phyloP scores from a whole-genome alignment of 441 rosid genomes.

The Euphorbia celastroides region DNA sequence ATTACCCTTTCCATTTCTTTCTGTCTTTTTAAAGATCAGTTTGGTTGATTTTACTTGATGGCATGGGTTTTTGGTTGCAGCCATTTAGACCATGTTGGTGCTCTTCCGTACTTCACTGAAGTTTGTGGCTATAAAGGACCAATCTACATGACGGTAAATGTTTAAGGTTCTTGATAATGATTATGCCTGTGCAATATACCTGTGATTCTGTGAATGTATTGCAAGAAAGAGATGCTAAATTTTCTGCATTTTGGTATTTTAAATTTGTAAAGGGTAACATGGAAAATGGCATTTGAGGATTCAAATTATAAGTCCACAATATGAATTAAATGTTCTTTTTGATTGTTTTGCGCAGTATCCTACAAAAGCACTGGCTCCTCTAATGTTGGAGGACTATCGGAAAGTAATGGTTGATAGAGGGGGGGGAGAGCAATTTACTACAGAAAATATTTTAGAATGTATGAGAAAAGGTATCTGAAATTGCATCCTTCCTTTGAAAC shows the following conservation, averaged over 20 bases:
- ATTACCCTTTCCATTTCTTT: neutral
- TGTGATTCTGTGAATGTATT: too few species aligned
- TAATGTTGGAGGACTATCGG: conserved; percentile 92
- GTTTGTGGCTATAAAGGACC: conserved; percentile 89
- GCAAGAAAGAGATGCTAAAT: neutral
- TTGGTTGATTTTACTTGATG: neutral
- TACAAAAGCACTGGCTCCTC: conserved; percentile 86
- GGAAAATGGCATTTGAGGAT: neutral
- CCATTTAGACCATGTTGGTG: conserved; percentile 95
- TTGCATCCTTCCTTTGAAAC: neutral
- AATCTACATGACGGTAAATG: conserved; percentile 83
- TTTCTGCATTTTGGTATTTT: neutral
- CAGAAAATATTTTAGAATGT: conserved; percentile 64
- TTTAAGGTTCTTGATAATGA: conserved; percentile 36
- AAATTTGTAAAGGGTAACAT: neutral
- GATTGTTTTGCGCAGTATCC: conserved; percentile 54
- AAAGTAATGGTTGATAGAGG: conserved; percentile 87
- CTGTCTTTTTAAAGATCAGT: neutral
- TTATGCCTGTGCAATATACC: too few species aligned
- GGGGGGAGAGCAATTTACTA: conserved; percentile 82
- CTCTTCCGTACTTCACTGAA: conserved; percentile 94
- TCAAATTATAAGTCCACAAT: conserved; percentile 7
- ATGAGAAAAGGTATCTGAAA: conserved; percentile 64
- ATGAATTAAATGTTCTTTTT: neutral
- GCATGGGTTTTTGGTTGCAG: conserved; percentile 26